Evolutionary conservation across 1,284 basidiomycete genomes (phyloP), one percentile per base, ranked within the genome.

Genomic region (Athelia sp.): DNA sequence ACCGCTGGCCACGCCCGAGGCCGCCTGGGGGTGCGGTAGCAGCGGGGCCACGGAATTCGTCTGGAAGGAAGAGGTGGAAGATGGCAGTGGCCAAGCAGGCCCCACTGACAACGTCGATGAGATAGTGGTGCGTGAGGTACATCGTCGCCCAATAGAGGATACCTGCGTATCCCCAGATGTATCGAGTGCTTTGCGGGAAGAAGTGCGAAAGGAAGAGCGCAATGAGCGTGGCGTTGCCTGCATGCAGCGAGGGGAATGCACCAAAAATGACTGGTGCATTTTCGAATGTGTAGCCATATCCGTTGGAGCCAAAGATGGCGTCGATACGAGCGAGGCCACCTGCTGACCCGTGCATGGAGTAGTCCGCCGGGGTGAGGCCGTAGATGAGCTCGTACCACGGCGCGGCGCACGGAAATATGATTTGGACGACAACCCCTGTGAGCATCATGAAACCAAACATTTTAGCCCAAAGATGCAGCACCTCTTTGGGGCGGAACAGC

Each of bases 311-410:
- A 68, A 99, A 93, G 43, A 98, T 75, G 21, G 81, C 79, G 68
- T 98, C 96, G 56, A 99, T 98, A 47, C 96, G 86, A 11, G 88
- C 85, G 6, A 99, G 80, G 1, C 96, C 96, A 14, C 93, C 96
- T 0, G 96, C 85, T 0, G 94, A 98, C 22, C 97, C 94, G 44
- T 82, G 84, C 79, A 97, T 95, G 46, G 73, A 72, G 71, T 98
- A 98, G 62, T 93, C 82, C 32, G 96, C 96, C 0, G 96, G 96
- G 0, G 91, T 96, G 26, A 98, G 81, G 2, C 97, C 97, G 64
- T 99, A 90, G 53, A 98, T 93, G 59, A 99, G 80, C 65, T 99
- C 97, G 68, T 99, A 99, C 97, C 95, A 96, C 15, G 96, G 97
- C 0, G 96, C 87, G 0, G 96, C 87, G 62, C 94, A 98, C 0